Evolutionary conservation across 371 early-diverging fungal species (phyloP).

Genomic region (Mortierella sp.): DNA sequence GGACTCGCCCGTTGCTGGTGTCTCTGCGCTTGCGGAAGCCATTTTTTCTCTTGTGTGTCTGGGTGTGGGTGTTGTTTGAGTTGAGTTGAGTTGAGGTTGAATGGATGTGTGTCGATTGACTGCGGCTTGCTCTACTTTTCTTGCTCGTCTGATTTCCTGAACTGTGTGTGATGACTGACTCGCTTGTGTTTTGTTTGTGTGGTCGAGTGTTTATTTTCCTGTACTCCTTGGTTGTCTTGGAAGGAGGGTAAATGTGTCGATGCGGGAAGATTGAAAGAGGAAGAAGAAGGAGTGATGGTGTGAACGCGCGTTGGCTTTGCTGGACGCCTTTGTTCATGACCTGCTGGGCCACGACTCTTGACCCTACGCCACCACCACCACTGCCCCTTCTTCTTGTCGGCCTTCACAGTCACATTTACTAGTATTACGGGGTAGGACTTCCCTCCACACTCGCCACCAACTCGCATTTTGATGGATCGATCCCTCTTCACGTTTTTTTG

Average conservation of each 20-base stretch:
- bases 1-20: constrained; percentile 35
- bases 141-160: neutral
- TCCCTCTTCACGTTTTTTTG: too few species aligned
- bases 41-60: constrained; percentile 1
- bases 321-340: too few species aligned
- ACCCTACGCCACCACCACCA: too few species aligned
- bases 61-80: neutral
- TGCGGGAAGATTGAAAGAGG: neutral
- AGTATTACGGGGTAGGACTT: too few species aligned
- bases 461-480: too few species aligned
- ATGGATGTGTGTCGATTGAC: neutral
- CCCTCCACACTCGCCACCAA: too few species aligned
- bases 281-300: neutral
- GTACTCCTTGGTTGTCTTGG: neutral
- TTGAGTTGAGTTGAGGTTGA: neutral
- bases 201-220: too few species aligned
- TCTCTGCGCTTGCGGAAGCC: constrained; percentile 22
- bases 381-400: too few species aligned
- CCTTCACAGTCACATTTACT: too few species aligned
- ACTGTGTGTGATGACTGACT: neutral
- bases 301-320: too few species aligned
- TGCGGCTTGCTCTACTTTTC: neutral
- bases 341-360: too few species aligned
- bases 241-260: neutral
- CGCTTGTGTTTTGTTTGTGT: too few species aligned